Evolutionary conservation across 176 grass and related monocot species (phyloP).

Genomic region (Oryza brachyantha): DNA sequence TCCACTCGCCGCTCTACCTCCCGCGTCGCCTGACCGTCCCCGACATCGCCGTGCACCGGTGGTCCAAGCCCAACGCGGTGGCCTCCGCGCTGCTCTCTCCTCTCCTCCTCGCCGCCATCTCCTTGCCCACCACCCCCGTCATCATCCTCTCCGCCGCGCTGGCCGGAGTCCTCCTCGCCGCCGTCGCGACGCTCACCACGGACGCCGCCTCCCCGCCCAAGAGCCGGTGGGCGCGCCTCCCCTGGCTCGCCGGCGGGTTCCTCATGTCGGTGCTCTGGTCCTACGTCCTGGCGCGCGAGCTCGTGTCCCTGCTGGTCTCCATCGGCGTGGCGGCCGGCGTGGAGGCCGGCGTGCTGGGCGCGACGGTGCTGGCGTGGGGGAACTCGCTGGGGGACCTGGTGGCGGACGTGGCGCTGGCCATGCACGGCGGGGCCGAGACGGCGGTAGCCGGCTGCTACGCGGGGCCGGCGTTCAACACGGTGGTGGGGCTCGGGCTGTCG

Average conservation of each 20-base stretch:
- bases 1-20: slow-evolving; percentile 57
- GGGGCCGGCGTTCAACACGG: slow-evolving; percentile 66
- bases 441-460: slow-evolving; percentile 69
- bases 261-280: slow-evolving; percentile 80
- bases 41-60: slow-evolving; percentile 56
- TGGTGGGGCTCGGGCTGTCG: slow-evolving; percentile 64
- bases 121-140: not conserved
- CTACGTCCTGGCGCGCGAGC: slow-evolving; percentile 59
- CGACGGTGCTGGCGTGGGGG: slow-evolving; percentile 79
- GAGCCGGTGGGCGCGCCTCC: not conserved
- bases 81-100: slow-evolving; percentile 24
- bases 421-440: slow-evolving; percentile 42
- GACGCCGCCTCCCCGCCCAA: not conserved
- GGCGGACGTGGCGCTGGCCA: slow-evolving; percentile 57
- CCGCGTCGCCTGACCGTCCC: slow-evolving; percentile 80
- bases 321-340: slow-evolving; percentile 50
- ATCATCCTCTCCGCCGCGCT: not conserved
- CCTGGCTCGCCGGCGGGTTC: slow-evolving; percentile 66
- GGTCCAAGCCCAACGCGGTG: slow-evolving; percentile 40
- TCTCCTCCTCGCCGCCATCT: slow-evolving; percentile 30
- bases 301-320: slow-evolving; percentile 56
- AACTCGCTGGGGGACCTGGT: slow-evolving; percentile 83
- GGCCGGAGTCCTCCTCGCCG: slow-evolving; percentile 9
- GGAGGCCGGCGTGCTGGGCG: slow-evolving; percentile 42
- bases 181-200: slow-evolving; percentile 8